phyloP scores from a whole-genome alignment of 352 stramenopile species.

The Pythium dissotocum region DNA sequence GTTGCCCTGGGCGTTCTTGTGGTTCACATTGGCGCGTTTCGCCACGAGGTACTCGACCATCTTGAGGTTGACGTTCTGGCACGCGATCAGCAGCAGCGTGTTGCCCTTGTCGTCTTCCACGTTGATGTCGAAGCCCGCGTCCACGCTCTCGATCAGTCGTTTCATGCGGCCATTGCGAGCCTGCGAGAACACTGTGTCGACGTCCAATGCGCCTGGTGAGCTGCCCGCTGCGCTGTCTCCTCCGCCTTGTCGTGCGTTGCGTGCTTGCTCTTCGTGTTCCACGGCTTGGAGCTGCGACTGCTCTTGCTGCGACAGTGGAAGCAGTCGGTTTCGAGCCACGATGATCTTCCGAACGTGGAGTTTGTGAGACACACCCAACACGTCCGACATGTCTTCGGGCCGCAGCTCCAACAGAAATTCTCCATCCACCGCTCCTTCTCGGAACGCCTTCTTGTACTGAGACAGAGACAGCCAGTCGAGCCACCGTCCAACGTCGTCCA shows the following conservation, averaged over 20 bases:
- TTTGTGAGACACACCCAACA: slow-evolving; percentile 90
- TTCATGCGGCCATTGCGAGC: slow-evolving; percentile 89
- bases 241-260: slow-evolving; percentile 30
- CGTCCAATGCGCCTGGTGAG: slow-evolving; percentile 14
- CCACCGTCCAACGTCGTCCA: slow-evolving; percentile 92
- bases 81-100: slow-evolving; percentile 88
- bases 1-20: slow-evolving; percentile 91
- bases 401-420: slow-evolving; percentile 92
- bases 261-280: slow-evolving; percentile 49
- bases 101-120: slow-evolving; percentile 92
- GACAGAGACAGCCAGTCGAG: slow-evolving; percentile 88
- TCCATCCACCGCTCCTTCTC: slow-evolving; percentile 90
- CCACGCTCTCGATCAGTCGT: slow-evolving; percentile 87
- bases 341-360: slow-evolving; percentile 92
- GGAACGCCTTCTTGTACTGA: slow-evolving; percentile 92
- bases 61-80: slow-evolving; percentile 89
- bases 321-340: slow-evolving; percentile 83
- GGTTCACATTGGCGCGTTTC: slow-evolving; percentile 89
- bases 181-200: slow-evolving; percentile 90
- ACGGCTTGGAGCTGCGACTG: slow-evolving; percentile 61
- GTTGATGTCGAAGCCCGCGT: slow-evolving; percentile 89
- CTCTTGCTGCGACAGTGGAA: slow-evolving; percentile 81
- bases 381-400: slow-evolving; percentile 89
- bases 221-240: background rate
- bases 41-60: slow-evolving; percentile 89